These are phyloP conservation scores for Cenchrus americanus DNA, from an alignment of 176 grass and related monocot species.

Conservation along the genomic window DNA sequence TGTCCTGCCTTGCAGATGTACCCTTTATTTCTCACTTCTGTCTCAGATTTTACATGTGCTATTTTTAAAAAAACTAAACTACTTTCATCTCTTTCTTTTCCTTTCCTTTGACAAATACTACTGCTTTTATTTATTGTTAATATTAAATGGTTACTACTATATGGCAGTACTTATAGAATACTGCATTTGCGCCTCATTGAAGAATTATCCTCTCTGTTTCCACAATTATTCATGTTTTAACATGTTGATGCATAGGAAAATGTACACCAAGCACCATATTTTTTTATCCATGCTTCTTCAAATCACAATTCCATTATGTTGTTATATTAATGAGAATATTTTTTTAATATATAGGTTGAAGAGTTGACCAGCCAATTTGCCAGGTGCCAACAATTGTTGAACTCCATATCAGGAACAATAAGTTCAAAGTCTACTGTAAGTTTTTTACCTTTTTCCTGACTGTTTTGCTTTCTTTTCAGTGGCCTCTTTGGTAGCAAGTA, in stretches of 20 bases:
- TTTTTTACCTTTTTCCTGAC: slow-evolving; percentile 15
- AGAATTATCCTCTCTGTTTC: not conserved
- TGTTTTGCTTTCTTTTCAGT: not conserved
- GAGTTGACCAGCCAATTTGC: slow-evolving; percentile 56
- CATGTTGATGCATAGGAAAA: not conserved
- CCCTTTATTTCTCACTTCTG: not conserved
- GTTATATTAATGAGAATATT: slow-evolving; percentile 17
- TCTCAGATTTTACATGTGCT: not conserved
- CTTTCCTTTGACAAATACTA: not conserved
- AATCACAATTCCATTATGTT: not conserved
- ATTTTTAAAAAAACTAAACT: not conserved
- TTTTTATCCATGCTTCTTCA: too few relatives aligned
- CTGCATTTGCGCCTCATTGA: not conserved
- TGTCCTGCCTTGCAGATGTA: not conserved
- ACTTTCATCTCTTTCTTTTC: not conserved
- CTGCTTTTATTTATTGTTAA: not conserved
- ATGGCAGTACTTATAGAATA: not conserved
- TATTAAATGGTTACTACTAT: not conserved
- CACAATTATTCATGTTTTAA: not conserved
- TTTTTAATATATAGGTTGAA: slow-evolving; percentile 51
- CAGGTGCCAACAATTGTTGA: slow-evolving; percentile 57
- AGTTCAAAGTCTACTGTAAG: slow-evolving; percentile 58
- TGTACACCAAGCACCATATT: not conserved
- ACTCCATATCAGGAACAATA: slow-evolving; percentile 61
- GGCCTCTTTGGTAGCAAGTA: not conserved